These are phyloP conservation scores for Rossbeevera mucosa DNA, from an alignment of 768 basidiomycete species.

Conservation along the genomic window DNA sequence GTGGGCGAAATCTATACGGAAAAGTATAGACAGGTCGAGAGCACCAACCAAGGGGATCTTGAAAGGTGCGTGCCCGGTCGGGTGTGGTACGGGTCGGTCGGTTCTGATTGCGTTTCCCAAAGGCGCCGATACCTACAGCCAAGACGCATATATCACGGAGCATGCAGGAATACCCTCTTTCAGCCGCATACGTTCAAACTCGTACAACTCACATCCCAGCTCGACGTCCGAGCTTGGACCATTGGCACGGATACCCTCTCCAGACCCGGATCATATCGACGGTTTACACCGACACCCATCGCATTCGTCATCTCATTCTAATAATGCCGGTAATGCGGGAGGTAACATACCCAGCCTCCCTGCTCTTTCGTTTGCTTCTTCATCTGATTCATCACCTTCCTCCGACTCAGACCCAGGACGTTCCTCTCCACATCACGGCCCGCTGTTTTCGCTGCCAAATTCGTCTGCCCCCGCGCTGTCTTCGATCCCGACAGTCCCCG, in stretches of 20 bases:
- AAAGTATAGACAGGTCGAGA: constrained; percentile 63
- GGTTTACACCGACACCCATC: constrained; percentile 71
- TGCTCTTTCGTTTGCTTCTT: constrained; percentile 52
- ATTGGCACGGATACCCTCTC: constrained; percentile 74
- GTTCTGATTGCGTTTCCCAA: constrained; percentile 1
- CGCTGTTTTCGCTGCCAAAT: constrained; percentile 76
- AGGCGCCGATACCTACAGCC: constrained; percentile 71
- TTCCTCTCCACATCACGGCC: constrained; percentile 33
- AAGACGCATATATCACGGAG: constrained; percentile 51
- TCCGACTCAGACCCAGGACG: constrained; percentile 36
- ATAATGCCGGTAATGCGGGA: constrained; percentile 19
- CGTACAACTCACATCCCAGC: constrained; percentile 56
- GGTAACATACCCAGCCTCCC: constrained; percentile 42
- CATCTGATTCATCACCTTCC: constrained; percentile 32
- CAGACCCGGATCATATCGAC: constrained; percentile 83
- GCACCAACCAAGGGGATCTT: constrained; percentile 80
- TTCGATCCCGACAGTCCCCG: constrained; percentile 41
- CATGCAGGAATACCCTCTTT: constrained; percentile 35
- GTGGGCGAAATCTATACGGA: constrained; percentile 72
- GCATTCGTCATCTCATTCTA: constrained; percentile 44
- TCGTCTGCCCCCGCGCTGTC: constrained; percentile 88
- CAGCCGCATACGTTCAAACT: constrained; percentile 72
- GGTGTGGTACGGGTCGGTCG: constrained; percentile 3
- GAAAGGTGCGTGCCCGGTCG: constrained; percentile 46
- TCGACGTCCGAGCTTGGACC: constrained; percentile 60